phyloP scores from a whole-genome alignment of 1,284 basidiomycete species.

The Bondarzewia mesenterica region DNA sequence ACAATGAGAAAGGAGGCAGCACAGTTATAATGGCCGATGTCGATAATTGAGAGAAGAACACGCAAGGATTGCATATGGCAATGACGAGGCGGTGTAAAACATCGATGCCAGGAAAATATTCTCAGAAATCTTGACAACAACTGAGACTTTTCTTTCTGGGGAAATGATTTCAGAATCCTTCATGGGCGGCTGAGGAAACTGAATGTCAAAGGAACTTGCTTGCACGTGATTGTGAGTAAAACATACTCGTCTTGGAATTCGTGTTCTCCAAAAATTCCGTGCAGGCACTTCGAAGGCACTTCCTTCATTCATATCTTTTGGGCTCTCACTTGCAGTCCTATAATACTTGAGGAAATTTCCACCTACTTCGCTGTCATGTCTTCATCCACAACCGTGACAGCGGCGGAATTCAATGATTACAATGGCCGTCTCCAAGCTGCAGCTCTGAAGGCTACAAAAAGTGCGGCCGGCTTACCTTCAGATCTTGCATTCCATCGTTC shows the following conservation, averaged over 20 bases:
- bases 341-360: neutral
- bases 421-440: conserved; percentile 46
- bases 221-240: neutral
- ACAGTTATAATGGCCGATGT: too few relatives aligned
- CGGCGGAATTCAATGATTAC: conserved; percentile 27
- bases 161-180: too few relatives aligned
- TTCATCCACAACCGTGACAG: conserved; percentile 1
- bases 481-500: conserved; percentile 84
- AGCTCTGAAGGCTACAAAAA: conserved; percentile 54
- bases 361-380: neutral
- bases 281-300: neutral
- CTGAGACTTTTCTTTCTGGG: neutral
- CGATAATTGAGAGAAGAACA: too few relatives aligned
- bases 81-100: too few relatives aligned
- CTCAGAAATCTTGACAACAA: too few relatives aligned
- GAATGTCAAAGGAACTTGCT: neutral
- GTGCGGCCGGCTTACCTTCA: conserved; percentile 47
- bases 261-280: too few relatives aligned
- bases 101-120: too few relatives aligned
- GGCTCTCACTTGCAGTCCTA: neutral
- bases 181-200: neutral
- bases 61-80: too few relatives aligned
- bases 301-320: neutral
- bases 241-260: too few relatives aligned
- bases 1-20: too few relatives aligned